Evolutionary conservation across 2,329 filamentous ascomycete genomes (phyloP).

Genomic region (Cercospora sesami): DNA sequence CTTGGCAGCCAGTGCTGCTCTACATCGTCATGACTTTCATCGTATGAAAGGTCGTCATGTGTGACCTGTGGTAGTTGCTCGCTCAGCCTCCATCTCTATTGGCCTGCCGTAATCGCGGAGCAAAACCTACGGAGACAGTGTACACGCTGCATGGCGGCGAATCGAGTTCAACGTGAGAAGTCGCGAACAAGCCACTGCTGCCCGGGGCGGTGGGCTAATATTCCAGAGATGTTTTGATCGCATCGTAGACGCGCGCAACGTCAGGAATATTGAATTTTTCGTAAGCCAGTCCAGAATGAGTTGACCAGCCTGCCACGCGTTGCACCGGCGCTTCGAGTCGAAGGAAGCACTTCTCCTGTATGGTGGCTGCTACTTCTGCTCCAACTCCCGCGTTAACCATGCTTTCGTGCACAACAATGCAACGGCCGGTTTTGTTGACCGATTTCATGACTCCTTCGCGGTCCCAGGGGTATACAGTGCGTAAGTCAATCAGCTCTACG

Average conservation of each 20-base stretch:
- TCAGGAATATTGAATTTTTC: conserved; percentile 75
- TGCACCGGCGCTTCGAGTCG: conserved; percentile 81
- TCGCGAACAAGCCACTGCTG: background rate
- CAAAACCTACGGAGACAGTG: background rate
- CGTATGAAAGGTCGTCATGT: background rate
- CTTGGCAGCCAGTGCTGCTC: background rate
- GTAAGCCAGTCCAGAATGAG: conserved; percentile 75
- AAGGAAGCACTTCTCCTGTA: conserved; percentile 84
- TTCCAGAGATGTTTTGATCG: conserved; percentile 49
- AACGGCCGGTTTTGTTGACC: conserved; percentile 81
- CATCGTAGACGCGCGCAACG: conserved; percentile 66
- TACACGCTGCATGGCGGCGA: background rate
- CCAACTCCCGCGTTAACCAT: conserved; percentile 89
- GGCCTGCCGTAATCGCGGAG: background rate
- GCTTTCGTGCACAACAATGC: conserved; percentile 86
- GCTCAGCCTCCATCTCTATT: background rate
- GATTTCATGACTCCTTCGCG: conserved; percentile 75
- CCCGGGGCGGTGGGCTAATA: conserved; percentile 40
- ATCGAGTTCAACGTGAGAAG: background rate
- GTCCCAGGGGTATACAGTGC: conserved; percentile 92
- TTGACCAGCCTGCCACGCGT: conserved; percentile 85
- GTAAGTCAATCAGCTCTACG: conserved; percentile 81
- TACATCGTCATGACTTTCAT: background rate
- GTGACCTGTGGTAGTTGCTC: background rate
- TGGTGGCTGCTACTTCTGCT: conserved; percentile 82